These are phyloP conservation scores for Wickerhamiella bombiphila DNA, from an alignment of 805 yeast genomes.

Conservation along the genomic window DNA sequence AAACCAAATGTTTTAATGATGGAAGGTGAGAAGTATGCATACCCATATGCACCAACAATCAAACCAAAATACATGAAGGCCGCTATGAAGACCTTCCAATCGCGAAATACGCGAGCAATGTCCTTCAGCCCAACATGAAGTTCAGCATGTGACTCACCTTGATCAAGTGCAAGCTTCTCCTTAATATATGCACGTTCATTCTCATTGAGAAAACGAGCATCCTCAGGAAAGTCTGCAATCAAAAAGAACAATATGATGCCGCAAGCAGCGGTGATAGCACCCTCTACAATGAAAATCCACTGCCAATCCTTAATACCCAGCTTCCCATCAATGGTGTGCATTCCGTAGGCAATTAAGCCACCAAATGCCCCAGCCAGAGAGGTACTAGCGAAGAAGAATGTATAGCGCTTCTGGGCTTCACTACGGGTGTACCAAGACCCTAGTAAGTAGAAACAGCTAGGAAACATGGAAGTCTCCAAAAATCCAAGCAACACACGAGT, in stretches of 20 bases:
- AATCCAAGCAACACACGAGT: constrained; percentile 54
- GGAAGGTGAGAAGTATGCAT: constrained; percentile 58
- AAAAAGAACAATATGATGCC: constrained; percentile 30
- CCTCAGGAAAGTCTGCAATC: constrained; percentile 62
- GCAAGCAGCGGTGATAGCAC: constrained; percentile 25
- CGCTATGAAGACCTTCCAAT: constrained; percentile 41
- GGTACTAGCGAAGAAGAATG: constrained; percentile 56
- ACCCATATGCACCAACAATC: constrained; percentile 60
- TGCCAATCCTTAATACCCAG: constrained; percentile 34
- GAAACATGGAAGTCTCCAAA: constrained; percentile 59
- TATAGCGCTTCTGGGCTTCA: constrained; percentile 56
- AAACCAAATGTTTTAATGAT: constrained; percentile 48
- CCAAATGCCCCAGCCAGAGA: constrained; percentile 69
- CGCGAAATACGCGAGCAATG: constrained; percentile 38
- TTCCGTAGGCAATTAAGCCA: constrained; percentile 56
- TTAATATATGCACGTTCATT: constrained; percentile 43
- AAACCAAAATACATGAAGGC: constrained; percentile 51
- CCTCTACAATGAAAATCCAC: constrained; percentile 43
- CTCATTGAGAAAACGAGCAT: constrained; percentile 36
- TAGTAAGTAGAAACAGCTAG: constrained; percentile 57
- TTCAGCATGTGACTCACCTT: constrained; percentile 36
- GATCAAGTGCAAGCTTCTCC: constrained; percentile 43
- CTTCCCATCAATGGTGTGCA: constrained; percentile 37
- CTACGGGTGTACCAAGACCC: constrained; percentile 48
- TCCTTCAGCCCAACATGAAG: constrained; percentile 33